Conservation (phyloP, 495 filamentous ascomycete species). For the Aspergillus kassunensis region DNA sequence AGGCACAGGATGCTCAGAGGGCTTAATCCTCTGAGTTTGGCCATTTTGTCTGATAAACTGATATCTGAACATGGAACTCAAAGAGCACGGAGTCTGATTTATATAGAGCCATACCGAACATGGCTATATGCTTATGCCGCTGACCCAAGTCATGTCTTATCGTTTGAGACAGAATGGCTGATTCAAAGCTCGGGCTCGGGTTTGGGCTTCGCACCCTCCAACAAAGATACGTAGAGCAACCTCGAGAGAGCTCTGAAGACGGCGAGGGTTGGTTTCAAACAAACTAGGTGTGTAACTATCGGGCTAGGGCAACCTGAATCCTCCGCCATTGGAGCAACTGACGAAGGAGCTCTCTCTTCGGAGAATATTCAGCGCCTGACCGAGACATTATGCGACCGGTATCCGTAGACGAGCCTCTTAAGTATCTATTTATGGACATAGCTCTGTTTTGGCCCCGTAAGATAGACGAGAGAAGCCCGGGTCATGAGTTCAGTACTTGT, state of each 20-base stretch:
- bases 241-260: too few relatives aligned
- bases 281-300: too few relatives aligned
- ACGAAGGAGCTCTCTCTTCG: background rate
- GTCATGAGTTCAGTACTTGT: too few relatives aligned
- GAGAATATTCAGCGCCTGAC: background rate
- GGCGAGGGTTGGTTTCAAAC: too few relatives aligned
- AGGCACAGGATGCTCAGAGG: constrained; percentile 7
- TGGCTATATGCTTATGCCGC: background rate
- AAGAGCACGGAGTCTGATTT: background rate
- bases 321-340: background rate
- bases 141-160: too few relatives aligned
- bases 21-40: background rate
- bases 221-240: too few relatives aligned
- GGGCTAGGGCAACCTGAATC: background rate
- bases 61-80: background rate
- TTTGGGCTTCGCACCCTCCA: too few relatives aligned
- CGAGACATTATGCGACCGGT: background rate
- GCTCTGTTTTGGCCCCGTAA: too few relatives aligned
- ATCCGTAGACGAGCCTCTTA: background rate
- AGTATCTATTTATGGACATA: background rate
- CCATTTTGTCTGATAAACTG: too few relatives aligned
- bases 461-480: too few relatives aligned
- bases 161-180: too few relatives aligned
- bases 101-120: background rate
- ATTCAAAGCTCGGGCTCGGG: too few relatives aligned